Evolutionary conservation across 192 early-diverging fungal genomes (phyloP).

Genomic region (Haplosporangium gracile): DNA sequence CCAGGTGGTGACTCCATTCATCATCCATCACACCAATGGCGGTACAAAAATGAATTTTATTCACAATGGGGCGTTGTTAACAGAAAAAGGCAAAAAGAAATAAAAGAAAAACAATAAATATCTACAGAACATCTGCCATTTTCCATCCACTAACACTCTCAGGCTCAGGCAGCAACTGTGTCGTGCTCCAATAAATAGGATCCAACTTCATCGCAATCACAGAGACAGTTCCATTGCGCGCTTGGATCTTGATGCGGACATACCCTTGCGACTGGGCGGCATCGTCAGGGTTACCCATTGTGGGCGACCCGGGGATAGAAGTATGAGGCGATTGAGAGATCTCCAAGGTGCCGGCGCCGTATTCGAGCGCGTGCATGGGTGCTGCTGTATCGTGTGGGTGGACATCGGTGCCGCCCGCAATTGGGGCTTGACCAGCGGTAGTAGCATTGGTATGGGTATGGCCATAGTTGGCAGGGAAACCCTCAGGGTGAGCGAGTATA

Average conservation of each 20-base stretch:
- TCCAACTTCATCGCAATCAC: conserved; percentile 83
- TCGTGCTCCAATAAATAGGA: conserved; percentile 82
- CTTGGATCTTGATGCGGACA: conserved; percentile 70
- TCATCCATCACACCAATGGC: no score
- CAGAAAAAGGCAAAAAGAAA: neutral
- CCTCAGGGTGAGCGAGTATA: conserved; percentile 6
- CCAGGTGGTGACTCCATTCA: no score
- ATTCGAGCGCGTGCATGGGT: neutral
- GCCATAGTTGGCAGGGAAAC: neutral
- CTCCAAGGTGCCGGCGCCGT: neutral
- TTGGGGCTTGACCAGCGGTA: neutral
- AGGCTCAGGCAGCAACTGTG: conserved; percentile 72
- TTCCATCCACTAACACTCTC: conserved; percentile 50
- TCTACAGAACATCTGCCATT: conserved; percentile 32
- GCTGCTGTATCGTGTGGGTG: conserved; percentile 12
- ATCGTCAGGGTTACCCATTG: conserved; percentile 44
- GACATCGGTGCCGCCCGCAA: neutral
- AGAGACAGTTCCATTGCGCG: conserved; percentile 67
- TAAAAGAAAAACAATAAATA: neutral
- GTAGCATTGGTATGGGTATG: neutral
- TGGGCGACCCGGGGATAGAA: conserved; percentile 3
- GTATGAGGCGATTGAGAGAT: neutral
- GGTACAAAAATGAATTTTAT: conserved; percentile 2
- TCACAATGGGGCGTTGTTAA: neutral
- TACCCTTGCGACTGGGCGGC: conserved; percentile 67